A percentile compares a stretch with the other conserved stretches of the same genome.
Evolutionary conservation across 2,329 filamentous ascomycete genomes (phyloP).

Genomic region (Ceratocystis ficicola): DNA sequence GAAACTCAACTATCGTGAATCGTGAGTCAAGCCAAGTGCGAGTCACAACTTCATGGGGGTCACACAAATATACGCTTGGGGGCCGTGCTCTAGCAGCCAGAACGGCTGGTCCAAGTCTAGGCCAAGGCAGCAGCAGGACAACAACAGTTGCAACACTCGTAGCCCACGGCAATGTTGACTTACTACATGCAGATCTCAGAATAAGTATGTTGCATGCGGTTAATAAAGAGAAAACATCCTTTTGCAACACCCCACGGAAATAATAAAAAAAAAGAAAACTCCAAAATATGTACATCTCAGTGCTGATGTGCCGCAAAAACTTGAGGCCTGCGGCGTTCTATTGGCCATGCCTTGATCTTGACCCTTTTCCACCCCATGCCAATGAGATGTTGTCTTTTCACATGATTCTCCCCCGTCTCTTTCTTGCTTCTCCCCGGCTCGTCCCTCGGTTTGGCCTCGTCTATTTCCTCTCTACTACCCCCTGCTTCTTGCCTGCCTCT

Average conservation of each 20-base stretch:
- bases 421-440: not conserved
- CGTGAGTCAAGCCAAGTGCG: not conserved
- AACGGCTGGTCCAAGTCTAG: no score
- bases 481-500: not conserved
- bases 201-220: no score
- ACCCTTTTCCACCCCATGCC: not conserved
- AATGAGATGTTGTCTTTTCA: constrained; percentile 2
- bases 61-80: no score
- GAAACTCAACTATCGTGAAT: not conserved
- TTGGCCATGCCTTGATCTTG: not conserved
- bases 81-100: no score
- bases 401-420: not conserved
- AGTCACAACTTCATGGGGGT: no score
- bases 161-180: no score
- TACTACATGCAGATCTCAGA: no score
- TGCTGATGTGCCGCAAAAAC: not conserved
- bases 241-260: not conserved
- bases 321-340: not conserved
- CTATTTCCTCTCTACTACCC: not conserved
- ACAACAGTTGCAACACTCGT: no score
- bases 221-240: not conserved
- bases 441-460: not conserved
- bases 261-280: not conserved
- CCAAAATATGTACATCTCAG: constrained; percentile 7
- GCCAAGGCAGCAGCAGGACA: no score